phyloP scores from a whole-genome alignment of 371 early-diverging fungal genomes.

The Mortierella polycephala region DNA sequence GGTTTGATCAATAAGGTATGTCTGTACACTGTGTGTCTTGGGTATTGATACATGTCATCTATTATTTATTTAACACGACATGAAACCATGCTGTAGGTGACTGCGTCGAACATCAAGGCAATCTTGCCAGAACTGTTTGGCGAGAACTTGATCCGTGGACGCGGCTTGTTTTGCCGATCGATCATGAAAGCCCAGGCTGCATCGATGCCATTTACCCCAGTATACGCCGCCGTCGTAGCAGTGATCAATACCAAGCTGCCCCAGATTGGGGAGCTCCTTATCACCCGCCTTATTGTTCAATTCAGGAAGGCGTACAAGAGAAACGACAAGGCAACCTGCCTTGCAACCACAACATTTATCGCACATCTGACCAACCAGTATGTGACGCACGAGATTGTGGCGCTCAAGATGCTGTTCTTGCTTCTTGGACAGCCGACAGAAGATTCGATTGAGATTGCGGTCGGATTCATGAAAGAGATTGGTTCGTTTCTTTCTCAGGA shows the following conservation, averaged over 20 bases:
- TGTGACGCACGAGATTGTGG: slow-evolving; percentile 90
- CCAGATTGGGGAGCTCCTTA: slow-evolving; percentile 88
- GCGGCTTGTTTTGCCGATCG: slow-evolving; percentile 89
- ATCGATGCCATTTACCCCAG: slow-evolving; percentile 91
- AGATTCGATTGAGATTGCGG: slow-evolving; percentile 97
- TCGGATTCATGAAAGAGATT: slow-evolving; percentile 94
- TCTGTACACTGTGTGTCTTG: background rate
- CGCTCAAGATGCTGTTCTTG: slow-evolving; percentile 87
- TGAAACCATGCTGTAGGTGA: slow-evolving; percentile 62
- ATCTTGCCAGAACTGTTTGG: slow-evolving; percentile 91
- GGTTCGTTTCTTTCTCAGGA: slow-evolving; percentile 88
- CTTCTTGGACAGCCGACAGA: slow-evolving; percentile 94
- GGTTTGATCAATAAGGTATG: slow-evolving; percentile 92
- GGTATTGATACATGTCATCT: too few relatives aligned
- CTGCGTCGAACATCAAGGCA: slow-evolving; percentile 89
- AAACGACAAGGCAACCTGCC: slow-evolving; percentile 90
- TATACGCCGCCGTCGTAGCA: slow-evolving; percentile 90
- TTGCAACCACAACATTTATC: slow-evolving; percentile 88
- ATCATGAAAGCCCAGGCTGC: slow-evolving; percentile 95
- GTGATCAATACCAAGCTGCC: slow-evolving; percentile 96
- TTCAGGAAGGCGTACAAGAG: slow-evolving; percentile 92
- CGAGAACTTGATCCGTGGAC: slow-evolving; percentile 93
- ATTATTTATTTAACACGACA: background rate
- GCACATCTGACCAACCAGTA: slow-evolving; percentile 95
- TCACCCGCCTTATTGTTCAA: slow-evolving; percentile 86